Evolutionary conservation across 2,329 filamentous ascomycete genomes (phyloP).

Genomic region (Pestalotiopsis fici): DNA sequence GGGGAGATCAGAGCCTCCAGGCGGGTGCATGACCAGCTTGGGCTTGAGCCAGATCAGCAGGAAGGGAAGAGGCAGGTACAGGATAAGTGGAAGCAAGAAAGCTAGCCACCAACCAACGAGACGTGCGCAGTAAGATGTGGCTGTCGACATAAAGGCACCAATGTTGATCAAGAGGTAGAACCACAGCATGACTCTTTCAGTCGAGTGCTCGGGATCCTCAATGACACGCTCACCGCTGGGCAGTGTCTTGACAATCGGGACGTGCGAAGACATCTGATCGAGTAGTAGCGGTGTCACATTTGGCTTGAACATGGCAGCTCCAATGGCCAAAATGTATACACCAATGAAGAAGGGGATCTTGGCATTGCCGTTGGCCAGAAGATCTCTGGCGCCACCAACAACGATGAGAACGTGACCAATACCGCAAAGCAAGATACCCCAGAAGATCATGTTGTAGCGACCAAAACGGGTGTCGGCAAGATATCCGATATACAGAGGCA

Average conservation of each 20-base stretch:
- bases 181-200: slow-evolving; percentile 68
- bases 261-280: slow-evolving; percentile 62
- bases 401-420: slow-evolving; percentile 69
- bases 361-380: slow-evolving; percentile 45
- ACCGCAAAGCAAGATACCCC: slow-evolving; percentile 67
- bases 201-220: slow-evolving; percentile 66
- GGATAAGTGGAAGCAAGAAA: slow-evolving; percentile 43
- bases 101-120: slow-evolving; percentile 53
- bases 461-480: slow-evolving; percentile 70
- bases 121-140: slow-evolving; percentile 53
- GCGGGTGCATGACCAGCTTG: slow-evolving; percentile 42
- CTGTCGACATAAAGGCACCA: slow-evolving; percentile 52
- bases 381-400: slow-evolving; percentile 50
- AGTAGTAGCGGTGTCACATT: slow-evolving; percentile 72
- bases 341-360: slow-evolving; percentile 50
- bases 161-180: slow-evolving; percentile 59
- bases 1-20: slow-evolving; percentile 45
- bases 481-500: slow-evolving; percentile 57
- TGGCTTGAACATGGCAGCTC: slow-evolving; percentile 69
- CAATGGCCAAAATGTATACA: slow-evolving; percentile 53
- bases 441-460: slow-evolving; percentile 71
- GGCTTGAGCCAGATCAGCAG: slow-evolving; percentile 43
- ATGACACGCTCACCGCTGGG: slow-evolving; percentile 64
- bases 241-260: slow-evolving; percentile 51
- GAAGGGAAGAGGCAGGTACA: slow-evolving; percentile 42